Base-by-base conservation (phyloP, 129 eudicot species). In the Glebionis coronaria region DNA sequence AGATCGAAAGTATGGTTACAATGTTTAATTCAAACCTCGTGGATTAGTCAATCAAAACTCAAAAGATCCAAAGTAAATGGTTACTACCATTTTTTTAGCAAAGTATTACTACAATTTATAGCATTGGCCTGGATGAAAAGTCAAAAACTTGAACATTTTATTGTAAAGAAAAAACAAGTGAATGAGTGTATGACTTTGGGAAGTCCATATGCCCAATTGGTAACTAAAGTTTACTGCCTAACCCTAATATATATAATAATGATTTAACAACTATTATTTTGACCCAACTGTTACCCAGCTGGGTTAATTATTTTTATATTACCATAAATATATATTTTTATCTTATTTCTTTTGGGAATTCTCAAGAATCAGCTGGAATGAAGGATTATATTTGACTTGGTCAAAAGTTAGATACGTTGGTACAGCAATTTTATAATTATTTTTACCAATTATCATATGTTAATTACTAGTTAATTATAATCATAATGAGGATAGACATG, bases 331-430 rank as follows among this genome's bases (percentile, higher is more conserved):
- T 23, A 8, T 55, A 23, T 63, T 68, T 76, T 50, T 76, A 68
- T 60, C 53, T 68, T 12, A 75, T 67, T 67, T 49, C 46, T 76
- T 76, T 76, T 76, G 65, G 80, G 80, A 76, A 61, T 65, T 44
- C 80, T 76, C 80, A 76, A 76, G 70, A 76, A 76, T 76, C 75
- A 68, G 80, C 80, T 76, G 80, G 80, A 76, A 76, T 61, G 80
- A 76, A 61, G 80, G 80, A 69, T 76, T 69, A 53, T 47, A 69
- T 76, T 69, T 76, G 80, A 76, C 80, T 61, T 76, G 75, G 80
- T 76, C 80, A 76, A 76, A 76, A 68, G 80, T 25, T 68, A 68
- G 57, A 61, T 52, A 61, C 75, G 54, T 68, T 52, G 75, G 80
- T 53, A 61, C 69, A 47, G 55, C 44, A 72, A 64, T 57, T 9